Evolutionary conservation across 768 basidiomycete genomes (phyloP).

Genomic region (Crepidotus variabilis): DNA sequence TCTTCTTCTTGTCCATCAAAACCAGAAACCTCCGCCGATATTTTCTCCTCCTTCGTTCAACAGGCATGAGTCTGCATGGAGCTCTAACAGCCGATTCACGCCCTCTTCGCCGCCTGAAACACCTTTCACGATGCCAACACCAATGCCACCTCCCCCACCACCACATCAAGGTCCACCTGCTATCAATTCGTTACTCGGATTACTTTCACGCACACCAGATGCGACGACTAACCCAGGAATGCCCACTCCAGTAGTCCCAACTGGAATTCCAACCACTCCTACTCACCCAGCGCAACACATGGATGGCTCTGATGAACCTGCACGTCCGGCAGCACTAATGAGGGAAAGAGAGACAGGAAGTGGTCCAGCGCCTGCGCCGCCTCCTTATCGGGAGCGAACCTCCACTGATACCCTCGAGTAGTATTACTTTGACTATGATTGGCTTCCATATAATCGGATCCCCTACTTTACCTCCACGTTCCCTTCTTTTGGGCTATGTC

Average conservation of each 20-base stretch:
- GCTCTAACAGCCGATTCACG: constrained; percentile 2
- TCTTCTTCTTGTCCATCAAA: constrained; percentile 47
- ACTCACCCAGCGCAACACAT: neutral
- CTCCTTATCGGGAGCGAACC: neutral
- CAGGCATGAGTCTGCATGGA: constrained; percentile 30
- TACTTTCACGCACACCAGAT: neutral
- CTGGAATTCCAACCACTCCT: neutral
- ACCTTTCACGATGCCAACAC: constrained; percentile 5
- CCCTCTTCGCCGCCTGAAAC: constrained; percentile 17
- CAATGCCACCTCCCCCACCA: neutral
- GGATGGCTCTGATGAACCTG: neutral
- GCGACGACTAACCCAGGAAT: neutral
- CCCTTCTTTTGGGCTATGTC: no score
- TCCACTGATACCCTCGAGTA: neutral
- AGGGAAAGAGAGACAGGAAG: neutral
- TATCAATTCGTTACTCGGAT: neutral
- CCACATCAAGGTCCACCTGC: neutral
- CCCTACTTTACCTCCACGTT: no score
- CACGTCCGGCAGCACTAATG: neutral
- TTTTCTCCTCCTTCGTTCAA: constrained; percentile 40
- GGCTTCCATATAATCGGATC: no score
- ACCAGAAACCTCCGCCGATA: constrained; percentile 18
- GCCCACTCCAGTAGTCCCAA: neutral
- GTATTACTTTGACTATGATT: neutral
- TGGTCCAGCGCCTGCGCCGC: neutral